These are phyloP conservation scores for Ceratocystiopsis sp. DNA, from an alignment of 2,329 filamentous ascomycete species.

Conservation along the genomic window DNA sequence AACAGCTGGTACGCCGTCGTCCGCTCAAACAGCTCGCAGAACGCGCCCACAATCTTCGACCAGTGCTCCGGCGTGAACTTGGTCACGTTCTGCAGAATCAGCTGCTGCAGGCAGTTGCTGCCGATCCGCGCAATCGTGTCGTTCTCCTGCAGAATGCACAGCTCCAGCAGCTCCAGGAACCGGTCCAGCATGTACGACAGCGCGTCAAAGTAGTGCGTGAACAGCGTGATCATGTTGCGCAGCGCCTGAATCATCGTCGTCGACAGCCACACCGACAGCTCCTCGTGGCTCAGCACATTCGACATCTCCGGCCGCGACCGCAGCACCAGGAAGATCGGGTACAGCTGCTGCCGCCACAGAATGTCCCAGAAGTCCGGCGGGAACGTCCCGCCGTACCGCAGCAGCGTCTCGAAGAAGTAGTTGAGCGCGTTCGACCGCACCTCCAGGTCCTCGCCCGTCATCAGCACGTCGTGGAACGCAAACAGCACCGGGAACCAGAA, in stretches of 20 bases:
- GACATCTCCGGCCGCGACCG: slow-evolving; percentile 93
- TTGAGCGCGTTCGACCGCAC: slow-evolving; percentile 81
- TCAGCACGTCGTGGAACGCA: slow-evolving; percentile 95
- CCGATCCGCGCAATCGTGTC: slow-evolving; percentile 96
- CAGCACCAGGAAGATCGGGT: slow-evolving; percentile 96
- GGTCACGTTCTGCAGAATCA: slow-evolving; percentile 89
- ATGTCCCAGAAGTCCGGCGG: slow-evolving; percentile 96
- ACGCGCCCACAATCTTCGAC: slow-evolving; percentile 86
- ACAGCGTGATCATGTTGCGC: slow-evolving; percentile 94
- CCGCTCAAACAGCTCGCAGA: slow-evolving; percentile 85
- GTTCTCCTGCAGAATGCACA: slow-evolving; percentile 98
- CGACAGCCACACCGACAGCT: slow-evolving; percentile 94
- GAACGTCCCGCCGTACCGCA: slow-evolving; percentile 80
- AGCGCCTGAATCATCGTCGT: slow-evolving; percentile 99
- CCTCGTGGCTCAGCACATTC: slow-evolving; percentile 88
- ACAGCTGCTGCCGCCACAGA: slow-evolving; percentile 88
- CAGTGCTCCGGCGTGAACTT: slow-evolving; percentile 83
- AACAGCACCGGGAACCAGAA: slow-evolving; percentile 98
- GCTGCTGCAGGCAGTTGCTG: slow-evolving; percentile 91
- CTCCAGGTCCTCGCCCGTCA: slow-evolving; percentile 97
- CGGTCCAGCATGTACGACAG: slow-evolving; percentile 95
- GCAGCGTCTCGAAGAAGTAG: slow-evolving; percentile 89
- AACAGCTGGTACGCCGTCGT: slow-evolving; percentile 94
- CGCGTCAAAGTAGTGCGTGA: slow-evolving; percentile 95
- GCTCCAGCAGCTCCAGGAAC: slow-evolving; percentile 83